A percentile compares a stretch with the other conserved stretches of the same genome.
Evolutionary conservation across 2,329 filamentous ascomycete species (phyloP).

Genomic region (Blastomyces emzantsi): DNA sequence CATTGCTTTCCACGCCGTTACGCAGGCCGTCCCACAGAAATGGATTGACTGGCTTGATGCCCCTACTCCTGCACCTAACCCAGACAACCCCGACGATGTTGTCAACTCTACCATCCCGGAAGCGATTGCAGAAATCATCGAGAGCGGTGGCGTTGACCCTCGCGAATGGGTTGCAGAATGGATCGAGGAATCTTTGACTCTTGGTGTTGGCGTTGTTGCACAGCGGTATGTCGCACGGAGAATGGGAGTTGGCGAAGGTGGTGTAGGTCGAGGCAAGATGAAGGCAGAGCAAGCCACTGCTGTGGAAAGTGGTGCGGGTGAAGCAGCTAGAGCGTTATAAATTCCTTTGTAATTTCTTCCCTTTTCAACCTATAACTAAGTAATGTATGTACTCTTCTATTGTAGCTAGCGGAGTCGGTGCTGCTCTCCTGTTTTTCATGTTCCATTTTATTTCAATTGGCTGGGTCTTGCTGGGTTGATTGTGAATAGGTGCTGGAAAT

Average conservation of each 20-base stretch:
- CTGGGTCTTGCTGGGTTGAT: background rate
- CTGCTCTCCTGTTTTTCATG: background rate
- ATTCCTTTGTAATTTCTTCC: background rate
- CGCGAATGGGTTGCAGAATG: slow-evolving; percentile 97
- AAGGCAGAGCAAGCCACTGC: slow-evolving; percentile 45
- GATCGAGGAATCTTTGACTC: slow-evolving; percentile 76
- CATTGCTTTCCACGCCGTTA: slow-evolving; percentile 75
- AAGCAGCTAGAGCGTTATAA: slow-evolving; percentile 49
- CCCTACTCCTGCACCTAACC: slow-evolving; percentile 35
- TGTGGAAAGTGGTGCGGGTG: slow-evolving; percentile 50
- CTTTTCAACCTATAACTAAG: background rate
- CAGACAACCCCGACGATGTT: slow-evolving; percentile 32
- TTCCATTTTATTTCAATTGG: background rate
- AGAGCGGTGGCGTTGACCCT: slow-evolving; percentile 68
- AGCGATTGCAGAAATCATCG: slow-evolving; percentile 78
- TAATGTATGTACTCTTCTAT: background rate
- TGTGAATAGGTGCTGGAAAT: background rate
- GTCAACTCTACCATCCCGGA: slow-evolving; percentile 48
- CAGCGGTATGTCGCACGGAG: slow-evolving; percentile 89
- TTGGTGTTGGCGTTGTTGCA: slow-evolving; percentile 76
- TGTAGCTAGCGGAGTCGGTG: background rate
- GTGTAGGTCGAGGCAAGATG: slow-evolving; percentile 48
- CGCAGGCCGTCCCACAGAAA: slow-evolving; percentile 70
- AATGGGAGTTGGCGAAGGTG: slow-evolving; percentile 92
- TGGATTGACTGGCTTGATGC: slow-evolving; percentile 93